Evolutionary conservation across 2,329 filamentous ascomycete species (phyloP), one percentile per base, ranked within the genome.

Genomic region (Paramyrothecium sp.): DNA sequence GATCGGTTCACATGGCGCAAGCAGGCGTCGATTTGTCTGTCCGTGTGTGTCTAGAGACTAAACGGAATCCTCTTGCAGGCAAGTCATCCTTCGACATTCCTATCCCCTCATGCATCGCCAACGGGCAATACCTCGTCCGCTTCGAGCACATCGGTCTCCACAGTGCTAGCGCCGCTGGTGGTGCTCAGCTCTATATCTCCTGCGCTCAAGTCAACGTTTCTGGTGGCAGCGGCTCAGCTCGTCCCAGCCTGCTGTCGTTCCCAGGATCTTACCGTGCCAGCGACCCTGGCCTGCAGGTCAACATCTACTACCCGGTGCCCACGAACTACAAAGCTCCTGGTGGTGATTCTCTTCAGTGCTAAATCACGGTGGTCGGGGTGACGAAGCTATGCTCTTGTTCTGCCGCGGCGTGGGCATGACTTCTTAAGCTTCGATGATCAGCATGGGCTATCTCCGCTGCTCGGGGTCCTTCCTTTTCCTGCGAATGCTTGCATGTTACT

Each of bases 61-160:
- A 44, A 16, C 13, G 38, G 13, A 16, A n/a, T 10, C 21, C 44
- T 3, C 51, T 30, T 21, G 20, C 22, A 65, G 73, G 71, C 41
- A 66, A 65, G 26, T 57, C 61, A 17, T 67, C 69, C 23, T 69
- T 79, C 56, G 67, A 69, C 53, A 74, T 80, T 41, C 71, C 67
- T 41, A 74, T 81, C 51, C 78, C 78, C 13, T 62, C 63, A 41
- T 79, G 75, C 56, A 73, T 80, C n/a, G 70, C 73, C 1, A 65
- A 77, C n/a, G 78, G 79, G 54, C 76, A 81, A 58, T 81, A 82
- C 61, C 73, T 81, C 23, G 65, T 81, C 4, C 74, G 79, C 16
- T 75, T 77, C 19, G 79, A 82, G 66, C 78, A 81, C 58, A 76
- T 81, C 55, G 78, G 72, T 3, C 71, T 82, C 11, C 79, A 82